Evolutionary conservation across 2,329 filamentous ascomycete genomes (phyloP).

Genomic region (Lecanicillium sp.): DNA sequence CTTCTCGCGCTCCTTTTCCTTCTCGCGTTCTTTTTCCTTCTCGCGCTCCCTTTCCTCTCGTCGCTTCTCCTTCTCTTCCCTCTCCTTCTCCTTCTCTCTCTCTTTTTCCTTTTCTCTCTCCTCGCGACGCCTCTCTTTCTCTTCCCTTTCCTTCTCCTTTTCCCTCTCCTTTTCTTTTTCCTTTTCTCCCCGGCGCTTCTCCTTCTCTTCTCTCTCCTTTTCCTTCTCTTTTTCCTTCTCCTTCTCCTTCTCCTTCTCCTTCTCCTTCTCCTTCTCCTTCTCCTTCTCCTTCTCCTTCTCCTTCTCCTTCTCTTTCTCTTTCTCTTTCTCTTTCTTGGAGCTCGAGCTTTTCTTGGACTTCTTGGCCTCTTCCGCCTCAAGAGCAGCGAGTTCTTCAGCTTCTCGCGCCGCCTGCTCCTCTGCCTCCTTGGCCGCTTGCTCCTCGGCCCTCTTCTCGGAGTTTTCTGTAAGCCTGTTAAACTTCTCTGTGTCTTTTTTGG

Average conservation of each 20-base stretch:
- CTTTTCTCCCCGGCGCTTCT: conserved; percentile 12
- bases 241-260: conserved; percentile 15
- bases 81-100: conserved; percentile 10
- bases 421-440: conserved; percentile 16
- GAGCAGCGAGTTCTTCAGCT: conserved; percentile 19
- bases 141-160: conserved; percentile 5
- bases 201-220: conserved; percentile 14
- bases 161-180: conserved; percentile 12
- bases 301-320: conserved; percentile 21
- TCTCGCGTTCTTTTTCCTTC: conserved; percentile 14
- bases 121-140: conserved; percentile 14
- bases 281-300: conserved; percentile 15
- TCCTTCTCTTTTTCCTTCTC: conserved; percentile 13
- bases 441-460: conserved; percentile 13
- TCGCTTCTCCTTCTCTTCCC: conserved; percentile 12
- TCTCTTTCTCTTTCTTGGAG: conserved; percentile 30
- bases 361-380: conserved; percentile 21
- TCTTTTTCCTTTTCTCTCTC: conserved; percentile 10
- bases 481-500: conserved; percentile 20
- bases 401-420: conserved; percentile 19
- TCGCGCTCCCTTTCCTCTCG: conserved; percentile 11
- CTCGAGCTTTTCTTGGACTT: conserved; percentile 23
- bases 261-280: conserved; percentile 18
- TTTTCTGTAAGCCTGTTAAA: conserved; percentile 14
- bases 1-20: conserved; percentile 15